Base-by-base conservation (phyloP, 2,329 filamentous ascomycete species). In the Acrodontium crateriforme region DNA sequence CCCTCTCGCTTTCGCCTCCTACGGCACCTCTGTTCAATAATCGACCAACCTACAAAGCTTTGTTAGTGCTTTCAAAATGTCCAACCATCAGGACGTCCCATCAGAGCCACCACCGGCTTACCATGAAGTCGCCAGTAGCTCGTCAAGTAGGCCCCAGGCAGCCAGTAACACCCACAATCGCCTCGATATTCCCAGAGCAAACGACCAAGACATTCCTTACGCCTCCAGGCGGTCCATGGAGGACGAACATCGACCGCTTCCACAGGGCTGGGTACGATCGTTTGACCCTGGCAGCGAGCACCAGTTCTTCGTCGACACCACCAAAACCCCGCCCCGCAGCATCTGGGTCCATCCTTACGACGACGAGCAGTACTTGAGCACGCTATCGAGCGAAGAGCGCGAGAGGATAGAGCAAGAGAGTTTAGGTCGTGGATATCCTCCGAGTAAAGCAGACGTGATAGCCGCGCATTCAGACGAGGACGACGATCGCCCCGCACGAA, bases 291-390 rank as follows among this genome's bases (percentile, higher is more conserved):
- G 63, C 28, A 58, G 56, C 9, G 45, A 62, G 11, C 71, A 74
- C 41, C 69, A 74, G 41, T 75, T 72, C 61, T 74, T 71, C 49
- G 69, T 74, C 41, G 65, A 74, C 49, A 74, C 67, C 2, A 60
- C 42, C 16, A 48, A 55, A 16, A 50, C 62, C 9, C 69, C 69
- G 1, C 68, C 69, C 1, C 61, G 67, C 25, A 65, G 63, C 31
- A 71, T 69, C 39, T 74, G 71, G 71, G 58, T 63, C 24, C 71
- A 74, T 42, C 70, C 71, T 0, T 67, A 71, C 46, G 71, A 74
- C 41, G 70, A 73, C 41, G 59, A 65, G 2, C 39, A 60, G 27
- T 73, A 64, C 43, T 52, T 74, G 15, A 42, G 42, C 16, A 60
- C 59, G 0, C 53, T 74, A 0, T 46, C 59, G 1, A 46, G 56